These are phyloP conservation scores for Corylus americana DNA, from an alignment of 306 rosid genomes.

Conservation along the genomic window DNA sequence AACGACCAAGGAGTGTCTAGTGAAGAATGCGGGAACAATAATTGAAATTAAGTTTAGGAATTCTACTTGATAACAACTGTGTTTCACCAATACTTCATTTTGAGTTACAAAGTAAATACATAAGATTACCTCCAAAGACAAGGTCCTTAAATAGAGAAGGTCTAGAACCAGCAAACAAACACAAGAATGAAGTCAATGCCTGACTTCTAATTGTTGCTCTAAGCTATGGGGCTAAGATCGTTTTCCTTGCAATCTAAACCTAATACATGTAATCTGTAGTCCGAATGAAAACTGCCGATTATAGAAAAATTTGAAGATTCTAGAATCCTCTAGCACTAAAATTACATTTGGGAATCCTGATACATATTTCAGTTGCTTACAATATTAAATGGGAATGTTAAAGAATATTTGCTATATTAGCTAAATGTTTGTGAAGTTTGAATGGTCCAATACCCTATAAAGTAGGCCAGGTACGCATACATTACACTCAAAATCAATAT, in stretches of 20 bases:
- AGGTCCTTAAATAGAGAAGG: not conserved
- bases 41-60: no score
- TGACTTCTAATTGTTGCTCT: not conserved
- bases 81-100: no score
- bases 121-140: not conserved
- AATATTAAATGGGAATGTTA: not conserved
- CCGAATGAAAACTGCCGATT: no score
- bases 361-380: not conserved
- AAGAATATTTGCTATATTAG: no score
- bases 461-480: not conserved
- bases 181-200: not conserved
- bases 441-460: not conserved
- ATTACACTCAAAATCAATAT: not conserved
- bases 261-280: no score
- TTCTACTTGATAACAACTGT: no score
- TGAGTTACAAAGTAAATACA: not conserved
- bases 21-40: no score
- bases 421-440: not conserved
- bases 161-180: not conserved
- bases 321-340: not conserved
- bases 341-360: not conserved
- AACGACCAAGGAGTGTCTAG: no score
- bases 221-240: not conserved
- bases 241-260: no score
- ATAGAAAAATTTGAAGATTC: not conserved